These are phyloP conservation scores for Paxillus ammoniavirescens DNA, from an alignment of 768 basidiomycete genomes.

Conservation along the genomic window DNA sequence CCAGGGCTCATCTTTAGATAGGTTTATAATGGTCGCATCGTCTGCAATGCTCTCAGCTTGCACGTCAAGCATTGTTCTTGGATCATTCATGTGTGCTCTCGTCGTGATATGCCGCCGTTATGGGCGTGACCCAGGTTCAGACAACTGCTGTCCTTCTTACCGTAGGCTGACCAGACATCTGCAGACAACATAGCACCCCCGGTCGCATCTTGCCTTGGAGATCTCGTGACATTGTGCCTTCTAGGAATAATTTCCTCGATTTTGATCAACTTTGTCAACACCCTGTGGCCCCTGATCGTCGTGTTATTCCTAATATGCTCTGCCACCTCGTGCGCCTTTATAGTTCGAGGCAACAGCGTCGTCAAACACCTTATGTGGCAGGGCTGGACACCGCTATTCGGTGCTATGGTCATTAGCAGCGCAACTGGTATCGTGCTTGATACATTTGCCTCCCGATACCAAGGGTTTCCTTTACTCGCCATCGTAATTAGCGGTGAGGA, in stretches of 20 bases:
- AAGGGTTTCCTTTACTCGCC: conserved; percentile 84
- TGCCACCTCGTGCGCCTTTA: conserved; percentile 48
- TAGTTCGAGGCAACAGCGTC: conserved; percentile 64
- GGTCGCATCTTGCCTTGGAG: conserved; percentile 88
- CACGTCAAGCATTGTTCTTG: conserved; percentile 73
- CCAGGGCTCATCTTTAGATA: conserved; percentile 30
- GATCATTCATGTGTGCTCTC: conserved; percentile 89
- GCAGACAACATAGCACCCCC: conserved; percentile 95
- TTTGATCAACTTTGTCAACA: conserved; percentile 66
- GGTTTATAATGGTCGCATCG: conserved; percentile 74
- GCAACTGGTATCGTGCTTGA: conserved; percentile 92
- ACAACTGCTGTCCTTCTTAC: neutral
- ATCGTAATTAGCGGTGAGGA: conserved; percentile 81
- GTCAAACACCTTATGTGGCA: conserved; percentile 72
- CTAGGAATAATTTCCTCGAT: conserved; percentile 71
- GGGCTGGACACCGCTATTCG: conserved; percentile 89
- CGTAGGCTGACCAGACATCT: neutral
- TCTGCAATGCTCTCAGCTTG: conserved; percentile 81
- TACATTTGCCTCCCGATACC: conserved; percentile 80
- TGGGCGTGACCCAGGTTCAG: conserved; percentile 80
- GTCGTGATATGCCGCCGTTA: conserved; percentile 75
- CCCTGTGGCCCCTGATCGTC: conserved; percentile 59
- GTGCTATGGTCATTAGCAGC: conserved; percentile 86
- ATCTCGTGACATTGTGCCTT: conserved; percentile 85
- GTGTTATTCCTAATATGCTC: conserved; percentile 48